phyloP scores from a whole-genome alignment of 2,329 filamentous ascomycete genomes.

The Claviceps purpurea region DNA sequence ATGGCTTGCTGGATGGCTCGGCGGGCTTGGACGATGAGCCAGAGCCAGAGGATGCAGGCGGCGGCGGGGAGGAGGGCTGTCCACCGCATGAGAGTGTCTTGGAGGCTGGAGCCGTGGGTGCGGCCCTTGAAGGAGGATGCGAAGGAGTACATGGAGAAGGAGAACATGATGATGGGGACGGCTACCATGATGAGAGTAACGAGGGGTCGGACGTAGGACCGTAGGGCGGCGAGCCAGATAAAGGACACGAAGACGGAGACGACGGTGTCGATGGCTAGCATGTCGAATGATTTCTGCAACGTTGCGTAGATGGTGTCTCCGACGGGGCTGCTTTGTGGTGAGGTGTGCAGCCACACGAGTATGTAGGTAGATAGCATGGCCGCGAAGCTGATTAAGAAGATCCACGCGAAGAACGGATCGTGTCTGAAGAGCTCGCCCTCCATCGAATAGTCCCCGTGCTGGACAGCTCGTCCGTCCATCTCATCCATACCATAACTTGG shows the following conservation, averaged over 20 bases:
- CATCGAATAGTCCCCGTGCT: conserved; percentile 37
- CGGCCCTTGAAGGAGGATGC: conserved; percentile 75
- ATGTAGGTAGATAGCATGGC: conserved; percentile 80
- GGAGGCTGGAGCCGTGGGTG: conserved; percentile 61
- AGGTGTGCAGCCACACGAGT: conserved; percentile 80
- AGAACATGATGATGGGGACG: conserved; percentile 74
- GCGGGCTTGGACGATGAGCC: conserved; percentile 68
- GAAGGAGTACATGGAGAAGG: conserved; percentile 84
- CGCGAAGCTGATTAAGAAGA: conserved; percentile 75
- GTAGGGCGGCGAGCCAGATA: conserved; percentile 76
- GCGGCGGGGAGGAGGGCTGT: conserved; percentile 63
- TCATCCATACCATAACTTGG: conserved; percentile 22
- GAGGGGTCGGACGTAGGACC: conserved; percentile 76
- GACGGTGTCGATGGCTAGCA: conserved; percentile 81
- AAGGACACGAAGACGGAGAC: conserved; percentile 81
- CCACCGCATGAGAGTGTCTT: conserved; percentile 84
- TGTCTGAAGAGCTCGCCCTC: conserved; percentile 63
- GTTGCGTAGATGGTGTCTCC: conserved; percentile 93
- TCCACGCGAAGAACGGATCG: conserved; percentile 82
- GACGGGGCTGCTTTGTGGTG: conserved; percentile 55
- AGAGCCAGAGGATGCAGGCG: conserved; percentile 66
- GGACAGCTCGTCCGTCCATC: conserved; percentile 15
- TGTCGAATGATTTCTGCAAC: conserved; percentile 72
- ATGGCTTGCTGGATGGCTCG: conserved; percentile 72
- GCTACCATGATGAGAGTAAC: conserved; percentile 70